A percentile compares a stretch with the other conserved stretches of the same genome.
Conservation (phyloP, 768 basidiomycete genomes). For the Boletus rufocinnamomeus region DNA sequence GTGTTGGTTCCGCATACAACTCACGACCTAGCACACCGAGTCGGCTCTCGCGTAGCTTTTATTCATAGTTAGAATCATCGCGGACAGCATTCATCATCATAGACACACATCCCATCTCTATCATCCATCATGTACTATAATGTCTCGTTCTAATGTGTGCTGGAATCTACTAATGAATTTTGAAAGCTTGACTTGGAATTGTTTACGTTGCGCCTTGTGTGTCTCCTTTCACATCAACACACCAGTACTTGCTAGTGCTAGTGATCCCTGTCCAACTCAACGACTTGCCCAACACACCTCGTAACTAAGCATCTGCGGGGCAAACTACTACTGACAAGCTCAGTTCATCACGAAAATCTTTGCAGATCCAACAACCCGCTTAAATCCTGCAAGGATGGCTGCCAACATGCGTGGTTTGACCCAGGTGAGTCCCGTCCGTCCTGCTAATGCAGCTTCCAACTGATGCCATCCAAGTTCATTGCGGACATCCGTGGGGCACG, state of each 20-base stretch:
- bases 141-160: constrained; percentile 16
- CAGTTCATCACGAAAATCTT: not conserved
- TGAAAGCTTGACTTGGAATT: not conserved
- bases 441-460: constrained; percentile 3
- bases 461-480: constrained; percentile 72
- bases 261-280: not conserved
- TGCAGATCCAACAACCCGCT: not conserved
- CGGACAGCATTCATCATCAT: constrained; percentile 9
- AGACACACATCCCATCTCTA: constrained; percentile 15
- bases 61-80: constrained; percentile 22
- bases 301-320: not conserved
- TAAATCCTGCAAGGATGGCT: constrained; percentile 57
- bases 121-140: constrained; percentile 20
- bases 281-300: not conserved
- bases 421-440: constrained; percentile 56
- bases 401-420: constrained; percentile 90
- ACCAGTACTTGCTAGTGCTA: too few species aligned
- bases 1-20: constrained; percentile 43
- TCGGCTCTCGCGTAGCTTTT: constrained; percentile 46
- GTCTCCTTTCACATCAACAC: constrained; percentile 8
- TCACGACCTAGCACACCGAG: constrained; percentile 71
- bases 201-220: not conserved
- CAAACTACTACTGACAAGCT: not conserved
- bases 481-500: constrained; percentile 97
- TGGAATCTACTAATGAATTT: constrained; percentile 8